Evolutionary conservation across 345 rosid genomes (phyloP).

Genomic region (Gossypioides kirkii): DNA sequence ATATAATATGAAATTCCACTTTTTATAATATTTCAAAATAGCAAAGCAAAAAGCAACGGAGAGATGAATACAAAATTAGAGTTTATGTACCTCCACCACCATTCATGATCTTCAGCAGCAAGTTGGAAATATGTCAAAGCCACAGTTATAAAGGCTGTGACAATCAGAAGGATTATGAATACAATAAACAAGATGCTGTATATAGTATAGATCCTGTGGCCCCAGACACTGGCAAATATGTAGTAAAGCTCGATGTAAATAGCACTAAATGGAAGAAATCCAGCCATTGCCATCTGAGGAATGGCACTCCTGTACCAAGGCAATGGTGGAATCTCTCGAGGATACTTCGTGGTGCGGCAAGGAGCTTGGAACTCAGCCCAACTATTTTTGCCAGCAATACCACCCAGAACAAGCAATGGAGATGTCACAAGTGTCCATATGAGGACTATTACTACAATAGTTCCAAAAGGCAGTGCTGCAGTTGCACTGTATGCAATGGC

Average conservation of each 20-base stretch:
- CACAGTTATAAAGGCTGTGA: slow-evolving; percentile 86
- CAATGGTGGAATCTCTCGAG: slow-evolving; percentile 69
- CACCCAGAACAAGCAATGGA: slow-evolving; percentile 83
- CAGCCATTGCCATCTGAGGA: slow-evolving; percentile 96
- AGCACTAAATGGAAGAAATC: slow-evolving; percentile 74
- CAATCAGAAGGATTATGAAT: slow-evolving; percentile 73
- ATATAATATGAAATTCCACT: neutral
- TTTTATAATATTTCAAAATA: neutral
- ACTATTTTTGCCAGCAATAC: slow-evolving; percentile 91
- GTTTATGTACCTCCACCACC: slow-evolving; percentile 83
- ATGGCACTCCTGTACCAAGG: slow-evolving; percentile 83
- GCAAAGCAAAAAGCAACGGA: neutral
- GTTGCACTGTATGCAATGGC: slow-evolving; percentile 82
- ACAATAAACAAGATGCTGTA: slow-evolving; percentile 82
- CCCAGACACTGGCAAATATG: slow-evolving; percentile 88
- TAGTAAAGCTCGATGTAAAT: slow-evolving; percentile 86
- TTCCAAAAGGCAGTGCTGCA: slow-evolving; percentile 83
- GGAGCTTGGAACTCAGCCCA: slow-evolving; percentile 93
- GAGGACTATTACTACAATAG: slow-evolving; percentile 74
- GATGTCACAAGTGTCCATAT: slow-evolving; percentile 86
- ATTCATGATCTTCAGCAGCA: slow-evolving; percentile 87
- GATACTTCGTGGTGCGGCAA: slow-evolving; percentile 79
- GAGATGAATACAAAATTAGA: neutral
- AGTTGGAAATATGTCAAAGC: slow-evolving; percentile 93
- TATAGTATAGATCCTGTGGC: slow-evolving; percentile 80